Conservation (phyloP, 2,329 filamentous ascomycete species). For the Cladorrhinum sp. region DNA sequence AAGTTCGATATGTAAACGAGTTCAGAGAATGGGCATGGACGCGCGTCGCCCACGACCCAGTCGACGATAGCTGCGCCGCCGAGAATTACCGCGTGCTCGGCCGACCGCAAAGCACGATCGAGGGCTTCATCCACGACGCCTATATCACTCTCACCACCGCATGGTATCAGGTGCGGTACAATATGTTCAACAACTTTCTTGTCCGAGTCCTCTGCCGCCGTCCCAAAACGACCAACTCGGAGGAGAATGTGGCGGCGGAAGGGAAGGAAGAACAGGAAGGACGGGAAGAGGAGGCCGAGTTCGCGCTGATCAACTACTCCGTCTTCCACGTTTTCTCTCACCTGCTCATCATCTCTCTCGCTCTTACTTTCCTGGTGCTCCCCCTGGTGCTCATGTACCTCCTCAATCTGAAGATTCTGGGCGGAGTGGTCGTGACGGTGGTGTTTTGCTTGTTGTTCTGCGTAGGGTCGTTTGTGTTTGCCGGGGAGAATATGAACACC, state of each 20-base stretch:
- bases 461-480: background rate
- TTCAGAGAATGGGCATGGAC: background rate
- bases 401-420: background rate
- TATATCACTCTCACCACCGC: background rate
- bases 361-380: background rate
- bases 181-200: background rate
- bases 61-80: background rate
- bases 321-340: background rate
- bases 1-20: background rate
- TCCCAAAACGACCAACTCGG: no score
- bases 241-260: no score
- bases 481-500: background rate
- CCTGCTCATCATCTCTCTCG: background rate
- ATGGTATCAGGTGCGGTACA: background rate
- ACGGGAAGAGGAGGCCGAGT: background rate
- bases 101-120: background rate
- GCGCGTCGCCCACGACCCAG: background rate
- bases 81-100: background rate
- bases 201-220: background rate
- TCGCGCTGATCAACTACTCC: background rate
- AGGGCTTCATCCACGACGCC: background rate
- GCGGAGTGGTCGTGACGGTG: background rate
- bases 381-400: background rate
- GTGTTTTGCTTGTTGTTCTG: slow-evolving; percentile 1
- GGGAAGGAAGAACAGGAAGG: background rate